phyloP scores from a whole-genome alignment of 371 early-diverging fungal species.

The Apophysomyces elegans region DNA sequence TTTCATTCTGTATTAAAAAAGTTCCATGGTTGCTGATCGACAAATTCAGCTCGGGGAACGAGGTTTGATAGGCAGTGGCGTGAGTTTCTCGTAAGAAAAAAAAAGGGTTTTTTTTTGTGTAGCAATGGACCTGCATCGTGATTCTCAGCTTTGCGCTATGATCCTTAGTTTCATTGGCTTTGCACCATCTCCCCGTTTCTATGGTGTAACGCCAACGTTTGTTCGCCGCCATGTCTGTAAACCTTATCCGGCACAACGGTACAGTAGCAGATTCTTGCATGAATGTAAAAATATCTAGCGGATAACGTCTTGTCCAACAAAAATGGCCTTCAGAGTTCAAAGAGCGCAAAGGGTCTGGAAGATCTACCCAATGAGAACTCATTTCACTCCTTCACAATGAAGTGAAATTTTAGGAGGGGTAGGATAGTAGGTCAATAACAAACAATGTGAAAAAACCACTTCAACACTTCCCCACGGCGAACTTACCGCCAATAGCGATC shows the following conservation, averaged over 20 bases:
- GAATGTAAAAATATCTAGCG: conserved; percentile 10
- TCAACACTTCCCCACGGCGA: conserved; percentile 11
- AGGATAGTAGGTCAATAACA: conserved; percentile 7
- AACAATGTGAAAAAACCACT: conserved; percentile 9
- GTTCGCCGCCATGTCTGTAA: conserved; percentile 1
- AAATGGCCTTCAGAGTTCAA: conserved; percentile 3
- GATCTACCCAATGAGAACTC: not conserved
- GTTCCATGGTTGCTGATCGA: conserved; percentile 10
- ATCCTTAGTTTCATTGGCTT: not conserved
- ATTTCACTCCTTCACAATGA: not conserved
- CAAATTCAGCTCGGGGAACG: conserved; percentile 11
- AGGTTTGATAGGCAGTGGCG: conserved; percentile 12
- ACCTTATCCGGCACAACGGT: conserved; percentile 12
- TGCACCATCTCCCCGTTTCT: conserved; percentile 8
- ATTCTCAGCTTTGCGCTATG: conserved; percentile 2
- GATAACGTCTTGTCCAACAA: conserved; percentile 4
- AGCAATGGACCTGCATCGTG: conserved; percentile 9
- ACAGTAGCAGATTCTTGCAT: conserved; percentile 4
- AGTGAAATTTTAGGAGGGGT: conserved; percentile 8
- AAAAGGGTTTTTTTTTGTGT: conserved; percentile 5
- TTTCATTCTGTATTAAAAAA: conserved; percentile 9
- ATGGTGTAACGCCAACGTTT: conserved; percentile 1
- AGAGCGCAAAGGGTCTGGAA: conserved; percentile 10
- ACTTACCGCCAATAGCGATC: conserved; percentile 11
- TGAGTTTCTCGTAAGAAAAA: conserved; percentile 6